These are phyloP conservation scores for Papilionanthe hybrid DNA, from an alignment of 116 monocot genomes.

Conservation along the genomic window DNA sequence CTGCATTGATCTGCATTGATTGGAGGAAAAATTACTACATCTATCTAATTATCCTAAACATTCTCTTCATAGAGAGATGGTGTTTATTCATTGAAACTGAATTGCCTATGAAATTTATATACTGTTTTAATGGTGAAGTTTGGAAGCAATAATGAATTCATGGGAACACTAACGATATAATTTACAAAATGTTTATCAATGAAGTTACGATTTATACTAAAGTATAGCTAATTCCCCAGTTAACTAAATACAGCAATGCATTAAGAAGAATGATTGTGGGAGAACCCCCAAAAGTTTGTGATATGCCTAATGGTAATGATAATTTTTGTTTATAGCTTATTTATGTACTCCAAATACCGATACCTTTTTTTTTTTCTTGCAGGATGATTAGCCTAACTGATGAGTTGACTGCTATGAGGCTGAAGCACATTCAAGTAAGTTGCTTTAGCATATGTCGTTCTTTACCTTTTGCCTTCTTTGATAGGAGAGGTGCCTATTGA, in stretches of 20 bases:
- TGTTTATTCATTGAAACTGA: neutral
- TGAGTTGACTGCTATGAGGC: constrained; percentile 34
- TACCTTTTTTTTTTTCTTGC: neutral
- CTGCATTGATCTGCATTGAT: neutral
- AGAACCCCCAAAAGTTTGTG: neutral
- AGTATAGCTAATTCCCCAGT: too few species aligned
- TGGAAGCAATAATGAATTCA: neutral
- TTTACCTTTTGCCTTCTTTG: neutral
- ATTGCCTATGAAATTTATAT: neutral
- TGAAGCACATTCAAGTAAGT: constrained; percentile 37
- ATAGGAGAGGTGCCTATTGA: neutral
- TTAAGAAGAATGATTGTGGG: neutral
- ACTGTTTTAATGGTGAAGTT: neutral
- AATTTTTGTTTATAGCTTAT: neutral
- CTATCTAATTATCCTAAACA: neutral
- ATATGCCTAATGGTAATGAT: neutral
- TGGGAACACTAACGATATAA: neutral
- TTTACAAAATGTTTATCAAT: neutral
- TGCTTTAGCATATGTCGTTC: neutral
- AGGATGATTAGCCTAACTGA: constrained; percentile 46
- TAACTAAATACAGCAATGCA: neutral
- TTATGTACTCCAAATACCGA: neutral
- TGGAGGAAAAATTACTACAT: neutral
- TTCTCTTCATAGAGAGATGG: neutral
- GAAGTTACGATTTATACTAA: neutral